Evolutionary conservation across 179 eudicot species (phyloP), one percentile per base, ranked within the genome.

Genomic region (Spinacia oleracea): DNA sequence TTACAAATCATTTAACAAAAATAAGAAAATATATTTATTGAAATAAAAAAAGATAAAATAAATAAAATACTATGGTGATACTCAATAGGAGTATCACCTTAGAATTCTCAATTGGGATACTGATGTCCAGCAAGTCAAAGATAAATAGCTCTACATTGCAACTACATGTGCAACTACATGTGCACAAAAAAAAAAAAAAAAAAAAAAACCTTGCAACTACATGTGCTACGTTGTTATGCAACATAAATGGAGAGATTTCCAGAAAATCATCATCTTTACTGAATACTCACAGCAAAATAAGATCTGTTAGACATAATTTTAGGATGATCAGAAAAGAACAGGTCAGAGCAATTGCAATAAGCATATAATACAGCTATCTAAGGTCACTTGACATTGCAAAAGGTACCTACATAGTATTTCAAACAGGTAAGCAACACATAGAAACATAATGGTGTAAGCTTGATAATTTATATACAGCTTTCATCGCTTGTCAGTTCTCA

Each of bases 401-500:
- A 45, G 68, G 45, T 29, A 58, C 23, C 46, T 71, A n/a, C 40
- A 34, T 12, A 70, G 60, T 51, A 73, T 18, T 48, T 15, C 60
- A 42, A 80, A 59, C 6, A 29, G 14, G 2, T 9, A 9, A 25
- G 40, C 38, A 77, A 63, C 16, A 50, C 29, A 23, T 20, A 68
- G 27, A 56, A 56, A 23, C 59, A 29, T 20, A 55, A n/a, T 5
- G 20, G 62, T 14, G 27, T 27, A 63, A 50, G 38, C 40, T 14
- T 15, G 21, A 38, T 38, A 38, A 38, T 38, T 38, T 38, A 71
- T 60, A 50, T 72, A 72, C 53, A 70, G 53, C 67, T 59, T 80
- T 55, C 64, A 6, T 12, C 50, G 31, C 62, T 46, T 25, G 32
- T 77, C 78, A 84, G 20, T 80, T 21, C 5, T 38, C 40, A 38